Evolutionary conservation across 345 rosid genomes (phyloP).

Genomic region (Aquilaria sinensis): DNA sequence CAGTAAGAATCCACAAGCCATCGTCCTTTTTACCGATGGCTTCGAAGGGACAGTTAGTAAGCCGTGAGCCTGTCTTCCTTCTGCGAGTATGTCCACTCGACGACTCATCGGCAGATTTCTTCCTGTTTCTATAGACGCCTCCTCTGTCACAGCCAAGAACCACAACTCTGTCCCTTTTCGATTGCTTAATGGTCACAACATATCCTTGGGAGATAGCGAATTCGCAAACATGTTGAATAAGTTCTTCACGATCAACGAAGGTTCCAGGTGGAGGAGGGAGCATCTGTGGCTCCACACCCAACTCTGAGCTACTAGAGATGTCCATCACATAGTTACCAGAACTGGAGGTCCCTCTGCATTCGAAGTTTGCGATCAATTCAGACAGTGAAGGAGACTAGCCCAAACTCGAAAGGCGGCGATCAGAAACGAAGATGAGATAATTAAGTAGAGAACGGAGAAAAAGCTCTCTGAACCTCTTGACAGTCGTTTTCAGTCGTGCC

Average conservation of each 20-base stretch:
- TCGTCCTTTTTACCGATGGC: slow-evolving; percentile 57
- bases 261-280: slow-evolving; percentile 53
- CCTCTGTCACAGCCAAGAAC: slow-evolving; percentile 60
- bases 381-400: no score
- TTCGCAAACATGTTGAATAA: slow-evolving; percentile 50
- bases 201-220: slow-evolving; percentile 53
- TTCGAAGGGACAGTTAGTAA: slow-evolving; percentile 70
- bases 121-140: slow-evolving; percentile 58
- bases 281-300: slow-evolving; percentile 27
- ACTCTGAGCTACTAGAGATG: slow-evolving; percentile 19
- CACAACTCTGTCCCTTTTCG: slow-evolving; percentile 53
- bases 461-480: no score
- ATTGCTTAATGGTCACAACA: slow-evolving; percentile 54
- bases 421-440: no score
- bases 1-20: slow-evolving; percentile 57
- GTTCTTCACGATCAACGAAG: slow-evolving; percentile 52
- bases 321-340: slow-evolving; percentile 21
- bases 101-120: slow-evolving; percentile 40
- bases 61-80: slow-evolving; percentile 53
- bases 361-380: no score
- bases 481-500: no score
- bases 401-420: no score
- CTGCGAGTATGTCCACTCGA: slow-evolving; percentile 34
- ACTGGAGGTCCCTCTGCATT: no score
- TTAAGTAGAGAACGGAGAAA: no score